Evolutionary conservation across 345 rosid genomes (phyloP).

Genomic region (Draba incana): DNA sequence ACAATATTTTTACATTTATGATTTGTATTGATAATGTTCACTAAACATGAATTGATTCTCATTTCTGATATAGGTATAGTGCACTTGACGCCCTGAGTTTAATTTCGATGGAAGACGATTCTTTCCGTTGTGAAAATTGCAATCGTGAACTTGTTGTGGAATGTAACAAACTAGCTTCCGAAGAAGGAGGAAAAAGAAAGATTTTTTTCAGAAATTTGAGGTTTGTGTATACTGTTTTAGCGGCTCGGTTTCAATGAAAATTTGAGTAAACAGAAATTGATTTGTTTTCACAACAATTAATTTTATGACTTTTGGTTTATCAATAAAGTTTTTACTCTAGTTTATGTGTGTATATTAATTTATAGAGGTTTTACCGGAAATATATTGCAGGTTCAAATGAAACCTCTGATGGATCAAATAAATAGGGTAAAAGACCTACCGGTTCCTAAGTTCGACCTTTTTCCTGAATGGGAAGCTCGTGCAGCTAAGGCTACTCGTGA

Average conservation of each 20-base stretch:
- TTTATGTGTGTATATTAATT: no score
- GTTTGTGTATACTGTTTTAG: conserved; percentile 7
- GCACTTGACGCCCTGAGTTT: conserved; percentile 83
- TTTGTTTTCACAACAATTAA: no score
- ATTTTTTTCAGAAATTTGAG: conserved; percentile 72
- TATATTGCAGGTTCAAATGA: conserved; percentile 56
- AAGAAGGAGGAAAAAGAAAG: conserved; percentile 78
- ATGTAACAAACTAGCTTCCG: conserved; percentile 79
- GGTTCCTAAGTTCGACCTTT: conserved; percentile 72
- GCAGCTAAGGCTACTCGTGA: conserved; percentile 66
- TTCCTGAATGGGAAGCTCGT: conserved; percentile 90
- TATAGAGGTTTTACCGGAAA: no score
- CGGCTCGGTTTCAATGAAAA: not conserved
- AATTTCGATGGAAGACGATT: conserved; percentile 69
- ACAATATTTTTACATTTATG: not conserved
- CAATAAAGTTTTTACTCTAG: no score
- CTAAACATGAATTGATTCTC: conserved; percentile 16
- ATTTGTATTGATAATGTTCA: conserved; percentile 15
- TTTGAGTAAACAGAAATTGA: not conserved
- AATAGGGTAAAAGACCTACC: conserved; percentile 77
- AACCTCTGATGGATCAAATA: conserved; percentile 76
- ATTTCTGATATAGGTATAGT: conserved; percentile 59
- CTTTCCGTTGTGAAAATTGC: conserved; percentile 88
- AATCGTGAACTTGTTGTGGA: conserved; percentile 89
- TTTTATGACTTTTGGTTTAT: no score